Evolutionary conservation across 2,329 filamentous ascomycete species (phyloP), one percentile per base, ranked within the genome.

Genomic region (Didymella pomorum): DNA sequence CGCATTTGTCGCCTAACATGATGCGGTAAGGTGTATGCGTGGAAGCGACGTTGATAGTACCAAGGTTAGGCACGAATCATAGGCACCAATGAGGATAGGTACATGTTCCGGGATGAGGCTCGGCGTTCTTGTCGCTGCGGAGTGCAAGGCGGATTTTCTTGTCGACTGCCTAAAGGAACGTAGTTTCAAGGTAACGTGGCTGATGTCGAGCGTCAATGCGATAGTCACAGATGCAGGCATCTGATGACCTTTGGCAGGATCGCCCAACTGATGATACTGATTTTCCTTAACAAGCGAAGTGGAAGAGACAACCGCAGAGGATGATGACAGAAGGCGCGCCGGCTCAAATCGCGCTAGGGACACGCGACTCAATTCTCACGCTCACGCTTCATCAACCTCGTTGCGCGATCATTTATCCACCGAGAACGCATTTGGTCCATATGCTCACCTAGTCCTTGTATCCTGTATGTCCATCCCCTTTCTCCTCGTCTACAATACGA

Each of bases 41-140:
- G 26, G n/a, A 48, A 35, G 43, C 12, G 12, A 52, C 8, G 26
- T 29, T 41, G 43, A n/a, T 43, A 26, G 41, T 44, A 57, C 54
- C 54, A 57, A 57, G 54, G 29, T 42, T 35, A 52, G 43, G 48
- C 46, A 57, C 33, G 47, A 9, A 18, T n/a, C 4, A n/a, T 23
- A 37, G 8, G 54, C 35, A 43, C 54, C 54, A 57, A 57, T 57
- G 10, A 42, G 12, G 5, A 41, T 12, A 3, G 4, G 23, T n/a
- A 4, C 23, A 29, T 11, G 26, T 11, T 48, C 28, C 11, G 14
- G 51, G 20, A 35, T 41, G 33, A 4, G 14, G 39, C 56, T 59
- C 49, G 56, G 51, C 56, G 39, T 59, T 51, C 51, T 59, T 54
- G 56, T 59, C 45, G 12, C 37, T 56, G 51, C 51, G 31, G 45